Conservation (phyloP, 257 asterid species). For the Voacanga thouarsii region DNA sequence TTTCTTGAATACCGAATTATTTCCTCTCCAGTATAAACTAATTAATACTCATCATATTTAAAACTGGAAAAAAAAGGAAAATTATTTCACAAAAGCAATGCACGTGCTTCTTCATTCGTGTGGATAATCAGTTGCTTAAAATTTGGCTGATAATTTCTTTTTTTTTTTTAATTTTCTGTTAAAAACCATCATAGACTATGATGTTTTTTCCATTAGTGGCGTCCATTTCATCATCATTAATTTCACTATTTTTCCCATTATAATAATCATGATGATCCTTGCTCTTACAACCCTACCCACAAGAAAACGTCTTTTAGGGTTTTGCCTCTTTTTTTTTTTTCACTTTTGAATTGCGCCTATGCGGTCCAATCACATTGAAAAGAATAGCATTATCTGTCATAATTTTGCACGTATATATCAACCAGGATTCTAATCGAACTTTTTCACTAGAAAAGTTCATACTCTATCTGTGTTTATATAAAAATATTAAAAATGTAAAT, state of each 20-base stretch:
- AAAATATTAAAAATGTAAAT: too few relatives aligned
- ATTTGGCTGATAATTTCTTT: neutral
- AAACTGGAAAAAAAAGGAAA: neutral
- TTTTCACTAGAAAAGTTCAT: too few relatives aligned
- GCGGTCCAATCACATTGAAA: slow-evolving; percentile 2
- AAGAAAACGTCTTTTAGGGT: too few relatives aligned
- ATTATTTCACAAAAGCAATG: neutral
- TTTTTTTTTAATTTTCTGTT: neutral
- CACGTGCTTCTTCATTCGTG: neutral
- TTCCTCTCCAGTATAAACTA: neutral
- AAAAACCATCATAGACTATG: neutral
- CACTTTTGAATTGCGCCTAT: neutral
- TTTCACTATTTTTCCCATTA: neutral
- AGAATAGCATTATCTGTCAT: neutral
- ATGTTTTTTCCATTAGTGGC: neutral
- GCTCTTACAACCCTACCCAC: too few relatives aligned
- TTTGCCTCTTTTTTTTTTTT: neutral
- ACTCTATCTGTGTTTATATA: too few relatives aligned
- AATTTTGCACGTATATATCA: too few relatives aligned
- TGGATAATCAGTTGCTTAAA: neutral
- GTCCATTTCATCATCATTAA: slow-evolving; percentile 11
- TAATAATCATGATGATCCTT: too few relatives aligned
- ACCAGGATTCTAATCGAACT: too few relatives aligned
- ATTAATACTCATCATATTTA: neutral
- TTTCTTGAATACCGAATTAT: neutral